Conservation (phyloP, 164 flowering plant species). For the Vitis cinerea region DNA sequence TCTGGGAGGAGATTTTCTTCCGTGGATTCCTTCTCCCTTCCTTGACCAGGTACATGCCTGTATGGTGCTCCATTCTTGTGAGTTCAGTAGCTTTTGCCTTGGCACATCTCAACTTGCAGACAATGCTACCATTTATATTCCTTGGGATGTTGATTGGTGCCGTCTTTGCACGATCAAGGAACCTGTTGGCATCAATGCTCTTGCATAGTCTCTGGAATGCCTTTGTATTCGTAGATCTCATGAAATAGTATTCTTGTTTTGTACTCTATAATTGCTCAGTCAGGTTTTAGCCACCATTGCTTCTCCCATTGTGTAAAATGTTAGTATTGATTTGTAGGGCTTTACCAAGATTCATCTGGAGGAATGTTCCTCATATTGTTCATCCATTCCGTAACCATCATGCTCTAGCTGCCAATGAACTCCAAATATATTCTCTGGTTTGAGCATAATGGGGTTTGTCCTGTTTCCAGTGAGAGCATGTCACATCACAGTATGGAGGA, state of each 20-base stretch:
- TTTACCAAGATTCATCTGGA: background rate
- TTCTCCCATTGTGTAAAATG: background rate
- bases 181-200: conserved; percentile 78
- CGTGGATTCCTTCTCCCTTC: conserved; percentile 96
- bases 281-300: background rate
- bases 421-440: background rate
- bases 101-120: conserved; percentile 92
- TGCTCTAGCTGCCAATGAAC: background rate
- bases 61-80: conserved; percentile 80
- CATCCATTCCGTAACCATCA: background rate
- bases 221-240: background rate
- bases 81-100: conserved; percentile 89
- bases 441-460: background rate
- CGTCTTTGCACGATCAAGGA: conserved; percentile 75
- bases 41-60: conserved; percentile 90
- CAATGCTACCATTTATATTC: conserved; percentile 85
- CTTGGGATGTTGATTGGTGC: conserved; percentile 89
- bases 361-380: background rate
- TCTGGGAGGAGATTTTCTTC: conserved; percentile 96
- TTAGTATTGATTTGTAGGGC: background rate
- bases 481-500: background rate
- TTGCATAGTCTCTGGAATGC: conserved; percentile 93
- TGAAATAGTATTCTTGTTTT: background rate
- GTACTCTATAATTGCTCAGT: background rate
- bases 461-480: background rate